phyloP scores from a whole-genome alignment of 2,329 filamentous ascomycete species.

The Aspergillus awamori region DNA sequence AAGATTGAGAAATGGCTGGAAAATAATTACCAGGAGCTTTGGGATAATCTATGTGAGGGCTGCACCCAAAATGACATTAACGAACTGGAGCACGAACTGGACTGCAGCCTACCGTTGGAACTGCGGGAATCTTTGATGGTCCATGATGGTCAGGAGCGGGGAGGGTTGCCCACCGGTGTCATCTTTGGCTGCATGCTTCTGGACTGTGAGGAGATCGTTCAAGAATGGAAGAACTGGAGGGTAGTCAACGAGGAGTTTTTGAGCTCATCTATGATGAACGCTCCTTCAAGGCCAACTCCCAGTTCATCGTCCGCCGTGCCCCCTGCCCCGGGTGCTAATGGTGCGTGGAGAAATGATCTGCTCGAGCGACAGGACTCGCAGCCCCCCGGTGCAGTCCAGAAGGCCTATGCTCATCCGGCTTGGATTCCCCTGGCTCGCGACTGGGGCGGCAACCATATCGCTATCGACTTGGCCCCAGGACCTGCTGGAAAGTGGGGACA shows the following conservation, averaged over 20 bases:
- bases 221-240: constrained; percentile 97
- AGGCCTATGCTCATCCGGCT: constrained; percentile 86
- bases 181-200: constrained; percentile 94
- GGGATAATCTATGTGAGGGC: constrained; percentile 88
- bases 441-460: constrained; percentile 98
- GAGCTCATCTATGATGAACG: constrained; percentile 55
- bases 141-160: constrained; percentile 97
- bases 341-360: constrained; percentile 82
- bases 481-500: constrained; percentile 92
- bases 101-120: constrained; percentile 90
- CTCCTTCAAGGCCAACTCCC: constrained; percentile 70
- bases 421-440: constrained; percentile 97
- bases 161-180: constrained; percentile 85
- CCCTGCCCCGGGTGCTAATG: constrained; percentile 58
- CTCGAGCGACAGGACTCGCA: constrained; percentile 84
- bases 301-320: constrained; percentile 65
- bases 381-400: constrained; percentile 82
- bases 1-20: constrained; percentile 94
- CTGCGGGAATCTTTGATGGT: constrained; percentile 86
- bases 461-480: constrained; percentile 88
- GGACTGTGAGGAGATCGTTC: constrained; percentile 96
- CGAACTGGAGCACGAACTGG: constrained; percentile 92
- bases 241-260: constrained; percentile 90
- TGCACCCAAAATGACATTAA: constrained; percentile 94
- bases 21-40: constrained; percentile 92